Evolutionary conservation across 352 stramenopile species (phyloP).

Genomic region (Phytophthora pisi): DNA sequence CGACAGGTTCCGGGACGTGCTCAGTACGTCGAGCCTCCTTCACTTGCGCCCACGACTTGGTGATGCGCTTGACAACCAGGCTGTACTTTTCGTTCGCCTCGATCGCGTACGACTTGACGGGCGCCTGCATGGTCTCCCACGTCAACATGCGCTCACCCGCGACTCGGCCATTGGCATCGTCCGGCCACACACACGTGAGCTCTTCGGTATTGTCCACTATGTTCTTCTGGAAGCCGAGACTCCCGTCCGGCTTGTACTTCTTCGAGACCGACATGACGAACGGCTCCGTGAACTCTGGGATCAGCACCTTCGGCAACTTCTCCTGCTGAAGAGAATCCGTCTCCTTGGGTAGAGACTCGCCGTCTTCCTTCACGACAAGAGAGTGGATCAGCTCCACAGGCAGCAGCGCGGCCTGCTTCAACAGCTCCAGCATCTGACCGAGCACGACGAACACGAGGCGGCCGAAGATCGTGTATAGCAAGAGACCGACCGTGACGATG

Average conservation of each 20-base stretch:
- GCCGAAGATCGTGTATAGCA: conserved; percentile 45
- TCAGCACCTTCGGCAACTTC: conserved; percentile 19
- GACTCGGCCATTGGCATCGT: conserved; percentile 39
- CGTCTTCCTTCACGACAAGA: conserved; percentile 15
- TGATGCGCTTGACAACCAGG: conserved; percentile 35
- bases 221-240: conserved; percentile 45
- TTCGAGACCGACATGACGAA: conserved; percentile 46
- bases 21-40: conserved; percentile 5
- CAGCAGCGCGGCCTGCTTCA: conserved; percentile 24
- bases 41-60: conserved; percentile 24
- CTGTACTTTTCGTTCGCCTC: conserved; percentile 63
- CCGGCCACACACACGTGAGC: conserved; percentile 66
- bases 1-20: conserved; percentile 10
- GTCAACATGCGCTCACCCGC: conserved; percentile 52
- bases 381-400: conserved; percentile 21
- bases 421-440: conserved; percentile 16
- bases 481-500: conserved; percentile 27
- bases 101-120: conserved; percentile 67
- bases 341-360: conserved; percentile 5
- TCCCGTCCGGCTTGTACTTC: conserved; percentile 36
- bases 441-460: conserved; percentile 38
- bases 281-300: conserved; percentile 50
- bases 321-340: conserved; percentile 16
- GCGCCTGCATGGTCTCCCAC: conserved; percentile 69
- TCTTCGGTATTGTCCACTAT: conserved; percentile 35